Conservation (phyloP, 768 basidiomycete species). For the Termitomyces eurrhizus region DNA sequence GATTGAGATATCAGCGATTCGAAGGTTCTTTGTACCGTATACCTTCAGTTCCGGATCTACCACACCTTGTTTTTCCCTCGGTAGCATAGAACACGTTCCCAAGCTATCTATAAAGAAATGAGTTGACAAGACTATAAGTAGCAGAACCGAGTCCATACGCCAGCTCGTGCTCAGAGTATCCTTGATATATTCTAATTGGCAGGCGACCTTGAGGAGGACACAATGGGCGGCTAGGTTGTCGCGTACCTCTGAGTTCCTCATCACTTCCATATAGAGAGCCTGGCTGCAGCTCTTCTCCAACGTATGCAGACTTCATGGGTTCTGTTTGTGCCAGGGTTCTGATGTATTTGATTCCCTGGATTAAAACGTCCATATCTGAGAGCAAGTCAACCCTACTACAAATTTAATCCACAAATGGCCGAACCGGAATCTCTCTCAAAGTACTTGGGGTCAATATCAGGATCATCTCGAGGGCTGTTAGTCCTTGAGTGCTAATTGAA, state of each 20-base stretch:
- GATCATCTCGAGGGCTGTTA: conserved; percentile 29
- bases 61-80: conserved; percentile 45
- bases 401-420: neutral
- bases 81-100: conserved; percentile 52
- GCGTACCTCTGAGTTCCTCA: conserved; percentile 28
- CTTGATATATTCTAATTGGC: conserved; percentile 18
- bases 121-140: neutral
- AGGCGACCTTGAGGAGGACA: neutral
- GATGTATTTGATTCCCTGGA: conserved; percentile 17
- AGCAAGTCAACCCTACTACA: neutral
- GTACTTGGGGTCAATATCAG: conserved; percentile 38
- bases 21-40: conserved; percentile 54
- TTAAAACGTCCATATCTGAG: conserved; percentile 13
- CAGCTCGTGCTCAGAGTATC: conserved; percentile 7
- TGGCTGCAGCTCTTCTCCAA: conserved; percentile 20
- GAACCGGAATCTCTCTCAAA: conserved; percentile 38
- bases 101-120: conserved; percentile 33
- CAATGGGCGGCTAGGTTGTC: neutral
- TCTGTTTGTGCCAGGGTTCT: conserved; percentile 15
- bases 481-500: conserved; percentile 24
- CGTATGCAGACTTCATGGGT: conserved; percentile 19
- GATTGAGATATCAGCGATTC: conserved; percentile 52
- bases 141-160: conserved; percentile 4
- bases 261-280: conserved; percentile 28
- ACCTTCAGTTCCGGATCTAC: conserved; percentile 49